Conservation (phyloP, 371 early-diverging fungal species). For the Chytridium lagenaria region DNA sequence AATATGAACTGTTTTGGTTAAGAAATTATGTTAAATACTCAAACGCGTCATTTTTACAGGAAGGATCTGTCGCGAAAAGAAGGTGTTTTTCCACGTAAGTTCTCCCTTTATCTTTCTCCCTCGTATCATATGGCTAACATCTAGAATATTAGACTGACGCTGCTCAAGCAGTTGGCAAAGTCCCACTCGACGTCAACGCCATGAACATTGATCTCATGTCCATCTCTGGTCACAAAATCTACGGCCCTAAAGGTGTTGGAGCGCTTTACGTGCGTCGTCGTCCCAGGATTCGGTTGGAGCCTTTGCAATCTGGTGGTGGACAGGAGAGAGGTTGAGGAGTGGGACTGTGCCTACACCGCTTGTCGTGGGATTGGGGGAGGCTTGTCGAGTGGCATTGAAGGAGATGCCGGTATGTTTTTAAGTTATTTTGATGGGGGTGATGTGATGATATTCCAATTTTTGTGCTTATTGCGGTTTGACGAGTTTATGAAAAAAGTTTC, state of each 20-base stretch:
- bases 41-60: no score
- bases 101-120: not conserved
- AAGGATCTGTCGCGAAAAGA: constrained; percentile 82
- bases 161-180: constrained; percentile 99
- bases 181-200: constrained; percentile 93
- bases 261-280: constrained; percentile 96
- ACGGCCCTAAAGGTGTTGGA: constrained; percentile 99
- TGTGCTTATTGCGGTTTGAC: not conserved
- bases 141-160: constrained; percentile 85
- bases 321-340: constrained; percentile 98
- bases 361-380: constrained; percentile 97
- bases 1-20: no score
- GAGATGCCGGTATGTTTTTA: constrained; percentile 83
- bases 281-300: constrained; percentile 95
- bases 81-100: constrained; percentile 84
- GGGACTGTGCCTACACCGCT: constrained; percentile 98
- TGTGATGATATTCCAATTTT: constrained; percentile 37
- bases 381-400: constrained; percentile 83
- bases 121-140: not conserved
- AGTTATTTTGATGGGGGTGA: constrained; percentile 22
- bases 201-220: constrained; percentile 98
- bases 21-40: no score
- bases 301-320: constrained; percentile 96
- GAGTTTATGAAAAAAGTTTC: not conserved
- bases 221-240: constrained; percentile 99